Base-by-base conservation (phyloP, 805 yeast genomes). In the Candida arabinofermentans region DNA sequence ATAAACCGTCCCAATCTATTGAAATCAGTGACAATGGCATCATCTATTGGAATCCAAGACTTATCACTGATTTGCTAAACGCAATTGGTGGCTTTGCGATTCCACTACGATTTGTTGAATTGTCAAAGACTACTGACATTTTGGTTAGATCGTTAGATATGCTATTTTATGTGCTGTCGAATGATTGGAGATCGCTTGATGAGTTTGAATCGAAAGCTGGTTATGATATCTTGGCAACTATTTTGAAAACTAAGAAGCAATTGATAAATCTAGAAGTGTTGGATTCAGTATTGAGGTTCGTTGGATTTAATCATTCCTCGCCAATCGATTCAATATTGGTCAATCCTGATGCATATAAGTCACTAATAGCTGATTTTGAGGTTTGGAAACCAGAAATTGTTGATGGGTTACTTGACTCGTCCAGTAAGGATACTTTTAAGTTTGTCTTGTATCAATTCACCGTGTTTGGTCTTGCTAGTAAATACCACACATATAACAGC, bases 201-300 rank as follows among this genome's bases (percentile, higher is more conserved):
- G 87, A 81, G 45, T 75, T 83, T 54, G 86, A 81, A 49, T 65
- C 71, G 14, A 64, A 67, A 3, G 74, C 73, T 48, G 89, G 89
- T 1, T 84, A 78, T 51, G 77, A 77, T 21, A 69, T 81, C 3
- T 54, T 84, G 2, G 71, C 75, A 0, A 71, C 81, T 0, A 53
- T 84, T 8, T 51, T 83, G 22, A 74, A 71, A 31, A 63, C 71
- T 22, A 79, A 77, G 52, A 69, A 65, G 47, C 54, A 52, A 4
- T 48, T 51, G 39, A 60, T 74, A 3, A 53, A 62, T 5, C 48
- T 75, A n/a, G 70, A 69, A 16, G 61, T 80, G 3, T 53, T 83
- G 12, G 74, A 75, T 39, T 41, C 70, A 2, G 61, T 84, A 17
- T 55, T 83, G 7, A 64, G 57, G 4, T 74, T 69, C 54, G 69